A percentile compares a stretch with the other conserved stretches of the same genome.
These are phyloP conservation scores for Fraxinus angustifolia DNA, from an alignment of 305 asterid genomes.

Conservation along the genomic window DNA sequence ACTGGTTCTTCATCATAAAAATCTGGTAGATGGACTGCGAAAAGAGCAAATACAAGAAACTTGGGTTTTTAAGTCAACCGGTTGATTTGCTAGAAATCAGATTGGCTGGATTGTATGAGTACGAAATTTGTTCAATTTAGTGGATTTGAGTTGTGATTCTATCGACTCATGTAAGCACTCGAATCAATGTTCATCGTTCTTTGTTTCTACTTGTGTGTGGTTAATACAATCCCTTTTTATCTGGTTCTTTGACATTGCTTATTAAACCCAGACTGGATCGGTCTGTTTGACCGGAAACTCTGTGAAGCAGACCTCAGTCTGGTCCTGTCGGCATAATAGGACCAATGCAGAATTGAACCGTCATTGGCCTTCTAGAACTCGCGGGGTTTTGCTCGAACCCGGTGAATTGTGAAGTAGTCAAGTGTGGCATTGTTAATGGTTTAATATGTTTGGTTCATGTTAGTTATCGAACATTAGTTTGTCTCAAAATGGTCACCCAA, in stretches of 20 bases:
- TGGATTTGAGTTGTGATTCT: constrained; percentile 7
- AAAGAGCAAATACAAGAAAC: constrained; percentile 13
- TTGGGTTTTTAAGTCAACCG: constrained; percentile 10
- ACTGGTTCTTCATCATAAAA: constrained; percentile 21
- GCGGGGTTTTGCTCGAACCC: background rate
- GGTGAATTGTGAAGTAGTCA: background rate
- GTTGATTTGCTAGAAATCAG: constrained; percentile 10
- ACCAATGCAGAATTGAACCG: background rate
- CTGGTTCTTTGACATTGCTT: background rate
- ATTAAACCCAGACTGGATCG: background rate
- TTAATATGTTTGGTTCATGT: background rate
- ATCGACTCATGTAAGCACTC: constrained; percentile 7
- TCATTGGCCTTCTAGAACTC: background rate
- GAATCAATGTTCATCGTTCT: constrained; percentile 12
- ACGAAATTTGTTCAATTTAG: constrained; percentile 21
- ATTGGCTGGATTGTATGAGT: constrained; percentile 23
- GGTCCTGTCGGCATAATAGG: background rate
- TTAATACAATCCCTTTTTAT: background rate
- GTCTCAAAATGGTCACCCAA: background rate
- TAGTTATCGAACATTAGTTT: background rate
- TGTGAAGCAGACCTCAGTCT: background rate
- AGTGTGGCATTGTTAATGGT: background rate
- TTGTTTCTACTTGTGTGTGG: background rate
- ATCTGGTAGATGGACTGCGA: constrained; percentile 13
- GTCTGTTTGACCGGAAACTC: background rate